Percentiles rank a stretch among this genome's conserved stretches.
Conservation (phyloP, 192 early-diverging fungal genomes). For the Coemansia sp. region DNA sequence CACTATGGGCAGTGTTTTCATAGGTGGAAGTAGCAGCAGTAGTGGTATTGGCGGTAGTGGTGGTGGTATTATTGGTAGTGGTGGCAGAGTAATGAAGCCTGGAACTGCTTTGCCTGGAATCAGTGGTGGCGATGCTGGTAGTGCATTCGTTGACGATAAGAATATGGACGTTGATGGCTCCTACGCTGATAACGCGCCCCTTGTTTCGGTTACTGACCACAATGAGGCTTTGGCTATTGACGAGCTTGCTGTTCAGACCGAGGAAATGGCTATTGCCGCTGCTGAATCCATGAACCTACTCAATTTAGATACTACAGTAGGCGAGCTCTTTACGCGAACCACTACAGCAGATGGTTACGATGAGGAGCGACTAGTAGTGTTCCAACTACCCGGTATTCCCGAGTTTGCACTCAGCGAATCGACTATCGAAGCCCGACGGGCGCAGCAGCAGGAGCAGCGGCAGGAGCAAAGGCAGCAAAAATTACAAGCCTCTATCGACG, state of each 20-base stretch:
- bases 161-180: background rate
- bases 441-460: too few species aligned
- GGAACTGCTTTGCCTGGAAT: slow-evolving; percentile 7
- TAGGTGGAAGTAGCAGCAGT: background rate
- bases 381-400: slow-evolving; percentile 30
- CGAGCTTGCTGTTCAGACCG: slow-evolving; percentile 40
- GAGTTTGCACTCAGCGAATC: slow-evolving; percentile 42
- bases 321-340: slow-evolving; percentile 7
- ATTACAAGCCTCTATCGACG: background rate
- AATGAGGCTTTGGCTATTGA: slow-evolving; percentile 7
- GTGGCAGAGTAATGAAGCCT: background rate
- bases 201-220: slow-evolving; percentile 24
- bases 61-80: background rate
- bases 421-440: slow-evolving; percentile 15
- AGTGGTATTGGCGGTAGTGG: background rate
- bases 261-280: slow-evolving; percentile 40
- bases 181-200: background rate
- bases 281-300: slow-evolving; percentile 21
- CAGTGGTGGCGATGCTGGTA: background rate
- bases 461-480: background rate
- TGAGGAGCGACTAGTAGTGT: slow-evolving; percentile 29
- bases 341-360: background rate
- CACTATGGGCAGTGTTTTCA: background rate
- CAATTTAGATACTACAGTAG: slow-evolving; percentile 17
- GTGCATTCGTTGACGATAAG: background rate